phyloP scores from a whole-genome alignment of 73 alveolate genomes.

The Tetrahymena elliotti region DNA sequence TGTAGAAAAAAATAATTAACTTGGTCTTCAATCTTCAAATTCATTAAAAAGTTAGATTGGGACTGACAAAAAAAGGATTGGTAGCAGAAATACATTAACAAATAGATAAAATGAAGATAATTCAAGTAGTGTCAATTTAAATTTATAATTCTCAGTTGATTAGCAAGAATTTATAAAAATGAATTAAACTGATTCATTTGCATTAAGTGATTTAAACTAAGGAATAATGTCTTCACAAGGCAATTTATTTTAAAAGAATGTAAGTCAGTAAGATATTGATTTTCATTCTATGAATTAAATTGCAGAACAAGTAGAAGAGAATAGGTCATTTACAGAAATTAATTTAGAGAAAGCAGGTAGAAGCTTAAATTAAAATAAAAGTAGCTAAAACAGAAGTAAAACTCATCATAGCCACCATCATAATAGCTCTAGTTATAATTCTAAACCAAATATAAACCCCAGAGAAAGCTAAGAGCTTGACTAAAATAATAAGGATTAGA shows the following conservation, averaged over 20 bases:
- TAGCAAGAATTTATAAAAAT: background rate
- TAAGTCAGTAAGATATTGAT: background rate
- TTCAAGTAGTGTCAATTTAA: background rate
- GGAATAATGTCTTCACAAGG: background rate
- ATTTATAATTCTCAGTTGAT: background rate
- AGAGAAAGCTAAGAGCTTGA: background rate
- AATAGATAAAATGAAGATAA: background rate
- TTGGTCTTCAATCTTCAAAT: background rate
- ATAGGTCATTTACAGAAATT: background rate
- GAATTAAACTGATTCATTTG: background rate
- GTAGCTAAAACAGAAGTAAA: background rate
- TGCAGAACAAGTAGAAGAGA: background rate
- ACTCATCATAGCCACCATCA: background rate
- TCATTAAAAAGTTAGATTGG: background rate
- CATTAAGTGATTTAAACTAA: background rate
- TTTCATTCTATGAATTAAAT: background rate
- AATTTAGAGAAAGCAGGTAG: background rate
- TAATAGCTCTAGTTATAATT: background rate
- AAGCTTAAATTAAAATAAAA: background rate
- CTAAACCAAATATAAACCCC: background rate
- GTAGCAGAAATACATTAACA: background rate
- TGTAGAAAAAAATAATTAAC: background rate
- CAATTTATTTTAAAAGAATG: background rate
- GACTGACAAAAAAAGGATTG: background rate
- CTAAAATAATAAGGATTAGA: background rate